These are phyloP conservation scores for Phaeodactylum tricornutum DNA, from an alignment of 108 stramenopile species.

Conservation along the genomic window DNA sequence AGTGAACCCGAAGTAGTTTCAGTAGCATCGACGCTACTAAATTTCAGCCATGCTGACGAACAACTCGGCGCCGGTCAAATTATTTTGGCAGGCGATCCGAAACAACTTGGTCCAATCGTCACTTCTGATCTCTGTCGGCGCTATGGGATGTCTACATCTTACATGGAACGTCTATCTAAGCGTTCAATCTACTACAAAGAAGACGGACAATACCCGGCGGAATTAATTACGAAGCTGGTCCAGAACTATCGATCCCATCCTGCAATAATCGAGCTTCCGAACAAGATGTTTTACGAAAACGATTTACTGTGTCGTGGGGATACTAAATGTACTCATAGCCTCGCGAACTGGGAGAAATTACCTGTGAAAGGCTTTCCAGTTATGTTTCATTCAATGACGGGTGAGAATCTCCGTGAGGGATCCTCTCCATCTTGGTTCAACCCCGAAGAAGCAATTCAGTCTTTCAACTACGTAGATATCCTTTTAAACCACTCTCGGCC, in stretches of 20 bases:
- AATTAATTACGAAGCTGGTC: conserved; percentile 41
- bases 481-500: conserved; percentile 36
- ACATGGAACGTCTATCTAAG: conserved; percentile 38
- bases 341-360: conserved; percentile 47
- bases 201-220: conserved; percentile 19
- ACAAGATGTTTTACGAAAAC: conserved; percentile 41
- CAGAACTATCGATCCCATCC: conserved; percentile 64
- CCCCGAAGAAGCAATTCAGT: conserved; percentile 53
- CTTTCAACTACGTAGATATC: conserved; percentile 52
- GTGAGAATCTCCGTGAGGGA: conserved; percentile 50
- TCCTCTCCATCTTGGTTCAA: conserved; percentile 84
- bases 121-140: conserved; percentile 30
- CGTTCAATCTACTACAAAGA: conserved; percentile 10
- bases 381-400: conserved; percentile 53
- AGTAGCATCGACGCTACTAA: conserved; percentile 13
- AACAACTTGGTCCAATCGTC: conserved; percentile 56
- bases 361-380: conserved; percentile 37
- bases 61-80: conserved; percentile 5
- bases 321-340: conserved; percentile 17
- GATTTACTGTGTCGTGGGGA: conserved; percentile 36
- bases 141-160: conserved; percentile 40
- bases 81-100: conserved; percentile 64
- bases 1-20: conserved; percentile 45
- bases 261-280: conserved; percentile 42
- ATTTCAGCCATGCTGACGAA: conserved; percentile 6